Evolutionary conservation across 768 basidiomycete genomes (phyloP), one percentile per base, ranked within the genome.

Genomic region (Phaffia australis): DNA sequence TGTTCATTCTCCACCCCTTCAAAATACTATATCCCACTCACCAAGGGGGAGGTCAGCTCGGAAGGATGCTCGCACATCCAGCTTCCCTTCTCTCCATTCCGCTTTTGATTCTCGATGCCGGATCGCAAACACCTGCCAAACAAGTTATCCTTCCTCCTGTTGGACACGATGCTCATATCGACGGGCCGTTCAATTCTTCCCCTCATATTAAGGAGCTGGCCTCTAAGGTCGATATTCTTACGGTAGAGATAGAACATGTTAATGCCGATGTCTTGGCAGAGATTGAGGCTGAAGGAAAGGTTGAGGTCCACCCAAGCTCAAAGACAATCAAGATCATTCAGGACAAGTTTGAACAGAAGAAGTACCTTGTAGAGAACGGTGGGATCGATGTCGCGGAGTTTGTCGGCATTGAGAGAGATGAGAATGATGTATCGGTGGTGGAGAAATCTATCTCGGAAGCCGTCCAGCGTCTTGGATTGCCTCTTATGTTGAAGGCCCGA

Each of bases 231-330:
- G 87, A 97, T 72, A 79, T 98, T 46, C 79, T 98, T 58, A 98
- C 94, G 0, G 85, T 94, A 60, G 94, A 99, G 79, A 98, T 97
- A 46, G 94, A 99, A 77, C 95, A 99, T 72, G 90, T 99, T 69
- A 83, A 94, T 69, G 88, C 82, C 15, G 79, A 79, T 25, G 83
- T 88, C 0, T 79, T 99, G 14, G 82, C 85, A 59, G 65, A 74
- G 46, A 72, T 77, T 3, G 73, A 76, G 60, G 48, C 63, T 18
- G 76, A 74, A 48, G 77, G 77, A 15, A 68, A 74, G 65, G 76
- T 75, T 63, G 81, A 84, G 60, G 79, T 88, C 1, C 88, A 89
- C 74, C 95, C 94, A 0, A 83, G 81, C 67, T 89, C 93, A 0
- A 77, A 78, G 46, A 93, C 92, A 4, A 85, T 99, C 74, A 80